These are phyloP conservation scores for Phoenix dactylifera DNA, from an alignment of 176 grass and related monocot species.

Conservation along the genomic window DNA sequence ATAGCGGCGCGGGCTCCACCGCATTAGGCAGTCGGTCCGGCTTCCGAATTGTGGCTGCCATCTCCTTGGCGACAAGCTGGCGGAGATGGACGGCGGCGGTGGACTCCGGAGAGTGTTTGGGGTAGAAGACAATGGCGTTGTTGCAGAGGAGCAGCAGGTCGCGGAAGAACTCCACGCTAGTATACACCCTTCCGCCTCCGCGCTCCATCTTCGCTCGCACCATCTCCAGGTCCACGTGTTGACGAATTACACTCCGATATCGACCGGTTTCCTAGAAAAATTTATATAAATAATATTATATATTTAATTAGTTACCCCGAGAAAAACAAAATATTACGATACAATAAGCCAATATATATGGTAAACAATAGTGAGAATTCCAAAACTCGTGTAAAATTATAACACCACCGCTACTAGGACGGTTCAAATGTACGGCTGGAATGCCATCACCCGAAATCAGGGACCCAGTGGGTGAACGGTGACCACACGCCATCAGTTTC, in stretches of 20 bases:
- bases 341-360: too few species aligned
- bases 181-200: slow-evolving; percentile 12
- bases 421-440: too few species aligned
- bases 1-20: neutral
- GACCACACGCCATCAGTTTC: too few species aligned
- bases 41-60: slow-evolving; percentile 15
- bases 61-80: slow-evolving; percentile 30
- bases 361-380: too few species aligned
- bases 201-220: slow-evolving; percentile 39
- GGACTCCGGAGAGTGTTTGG: slow-evolving; percentile 44
- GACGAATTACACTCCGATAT: slow-evolving; percentile 49
- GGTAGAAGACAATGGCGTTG: slow-evolving; percentile 74
- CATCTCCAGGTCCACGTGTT: slow-evolving; percentile 70
- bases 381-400: too few species aligned
- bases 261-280: slow-evolving; percentile 29
- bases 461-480: too few species aligned
- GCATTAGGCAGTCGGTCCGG: neutral
- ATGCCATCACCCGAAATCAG: too few species aligned
- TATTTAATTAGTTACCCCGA: too few species aligned
- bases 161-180: slow-evolving; percentile 61
- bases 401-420: too few species aligned
- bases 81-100: slow-evolving; percentile 38
- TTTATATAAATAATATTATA: neutral
- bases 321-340: too few species aligned
- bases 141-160: slow-evolving; percentile 65